Base-by-base conservation (phyloP, 164 flowering plant species). In the Macadamia tetraphylla region DNA sequence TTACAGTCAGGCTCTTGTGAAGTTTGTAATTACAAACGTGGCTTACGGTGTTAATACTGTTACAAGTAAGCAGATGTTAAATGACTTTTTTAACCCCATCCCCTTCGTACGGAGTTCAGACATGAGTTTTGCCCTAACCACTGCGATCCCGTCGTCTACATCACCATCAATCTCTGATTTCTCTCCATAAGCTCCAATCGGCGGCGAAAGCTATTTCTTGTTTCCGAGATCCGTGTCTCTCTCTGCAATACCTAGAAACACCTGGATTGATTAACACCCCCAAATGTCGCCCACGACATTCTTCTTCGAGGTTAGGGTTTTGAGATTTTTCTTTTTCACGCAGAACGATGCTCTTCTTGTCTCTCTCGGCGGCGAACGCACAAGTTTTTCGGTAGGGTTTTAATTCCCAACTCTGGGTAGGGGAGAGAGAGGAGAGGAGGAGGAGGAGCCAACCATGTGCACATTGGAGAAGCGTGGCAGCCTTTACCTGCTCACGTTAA, bases 101-200 rank as follows among this genome's bases (percentile, higher is more conserved):
- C 23, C 23, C 23, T 23, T 23, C 23, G 81, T 67, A 17, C 77
- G 80, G 42, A 88, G 83, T 81, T 88, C 91, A 66, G 67, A 32
- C 84, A 84, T 71, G 23, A 87, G 76, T 71, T 85, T 88, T 74
- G 74, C 85, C 57, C 90, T 73, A 56, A 82, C 72, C 48, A 82
- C 90, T 23, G 76, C 91, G 73, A 86, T 84, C 66, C 87, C 86
- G 9, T 74, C 83, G 40, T 73, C 84, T 3, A 57, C 70, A 10
- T 46, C 66, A 9, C 29, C 63, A 48, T 48, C 69, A 44, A 55
- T 56, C 71, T 15, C 40, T 1, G 62, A 63, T 44, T 17, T 63
- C 56, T 8, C 44, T 57, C 57, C 67, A 13, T 44, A 51, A 46
- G 32, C 29, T 66, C 48, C 63, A 63, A n/a, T 35, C 29, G 32